These are phyloP conservation scores for Bullera alba DNA, from an alignment of 768 basidiomycete species.

Conservation along the genomic window DNA sequence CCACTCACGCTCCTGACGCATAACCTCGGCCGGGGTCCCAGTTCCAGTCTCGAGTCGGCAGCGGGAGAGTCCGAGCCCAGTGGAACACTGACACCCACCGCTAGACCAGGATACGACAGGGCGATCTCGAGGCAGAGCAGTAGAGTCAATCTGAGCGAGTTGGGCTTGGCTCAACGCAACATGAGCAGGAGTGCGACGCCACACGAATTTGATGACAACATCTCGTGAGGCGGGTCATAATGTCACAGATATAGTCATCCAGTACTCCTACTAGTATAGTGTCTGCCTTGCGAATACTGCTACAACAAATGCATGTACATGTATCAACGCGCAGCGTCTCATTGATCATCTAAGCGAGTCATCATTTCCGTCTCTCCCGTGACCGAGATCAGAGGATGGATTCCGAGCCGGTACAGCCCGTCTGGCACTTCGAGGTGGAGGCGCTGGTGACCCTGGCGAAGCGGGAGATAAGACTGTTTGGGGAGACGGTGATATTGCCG, in stretches of 20 bases:
- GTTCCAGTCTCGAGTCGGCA: not conserved
- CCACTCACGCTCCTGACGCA: slow-evolving; percentile 11
- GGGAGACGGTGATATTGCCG: not conserved
- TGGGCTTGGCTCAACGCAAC: slow-evolving; percentile 29
- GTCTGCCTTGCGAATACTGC: too few relatives aligned
- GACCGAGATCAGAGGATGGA: too few relatives aligned
- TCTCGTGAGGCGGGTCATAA: too few relatives aligned
- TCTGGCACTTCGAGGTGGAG: slow-evolving; percentile 7
- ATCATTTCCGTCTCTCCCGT: too few relatives aligned
- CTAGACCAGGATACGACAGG: not conserved
- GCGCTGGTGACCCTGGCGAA: slow-evolving; percentile 4
- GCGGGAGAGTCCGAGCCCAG: not conserved
- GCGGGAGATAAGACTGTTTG: too few relatives aligned
- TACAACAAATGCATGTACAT: too few relatives aligned
- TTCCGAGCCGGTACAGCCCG: too few relatives aligned
- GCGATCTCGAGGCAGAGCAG: slow-evolving; percentile 37
- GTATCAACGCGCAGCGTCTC: too few relatives aligned
- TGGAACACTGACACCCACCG: slow-evolving; percentile 7
- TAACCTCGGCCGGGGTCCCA: not conserved
- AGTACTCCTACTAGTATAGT: too few relatives aligned
- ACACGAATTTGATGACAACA: not conserved
- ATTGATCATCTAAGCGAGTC: too few relatives aligned
- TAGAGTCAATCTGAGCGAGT: slow-evolving; percentile 39
- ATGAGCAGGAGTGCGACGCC: slow-evolving; percentile 21
- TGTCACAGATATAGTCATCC: too few relatives aligned